Percentiles rank a stretch among this genome's conserved stretches.
Conservation (phyloP, 2,329 filamentous ascomycete genomes). For the Trichoderma sp. region DNA sequence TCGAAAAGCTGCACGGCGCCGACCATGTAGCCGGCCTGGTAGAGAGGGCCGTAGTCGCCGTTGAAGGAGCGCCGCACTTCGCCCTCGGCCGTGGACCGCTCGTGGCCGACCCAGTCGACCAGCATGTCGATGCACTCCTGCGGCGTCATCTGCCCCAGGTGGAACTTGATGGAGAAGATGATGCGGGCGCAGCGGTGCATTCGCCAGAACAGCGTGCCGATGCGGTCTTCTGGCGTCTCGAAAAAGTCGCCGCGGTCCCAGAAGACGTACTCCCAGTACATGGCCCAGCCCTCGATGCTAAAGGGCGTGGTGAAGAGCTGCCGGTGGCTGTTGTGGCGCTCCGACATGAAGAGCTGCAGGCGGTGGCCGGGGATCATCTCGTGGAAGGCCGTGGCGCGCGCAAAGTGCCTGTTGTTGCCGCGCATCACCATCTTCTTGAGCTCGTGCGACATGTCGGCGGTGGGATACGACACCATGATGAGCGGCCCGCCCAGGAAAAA, state of each 20-base stretch:
- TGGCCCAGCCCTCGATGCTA: conserved; percentile 62
- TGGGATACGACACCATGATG: conserved; percentile 60
- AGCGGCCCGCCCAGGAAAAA: conserved; percentile 60
- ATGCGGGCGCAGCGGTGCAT: conserved; percentile 64
- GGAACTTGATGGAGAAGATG: conserved; percentile 59
- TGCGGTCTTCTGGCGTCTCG: conserved; percentile 50
- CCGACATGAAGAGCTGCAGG: conserved; percentile 53
- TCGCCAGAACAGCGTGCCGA: conserved; percentile 63
- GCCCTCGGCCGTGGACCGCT: conserved; percentile 60
- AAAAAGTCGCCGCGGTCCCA: conserved; percentile 57
- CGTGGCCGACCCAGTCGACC: conserved; percentile 59
- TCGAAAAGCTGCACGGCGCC: conserved; percentile 58
- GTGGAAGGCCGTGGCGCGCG: conserved; percentile 61
- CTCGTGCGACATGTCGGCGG: conserved; percentile 52
- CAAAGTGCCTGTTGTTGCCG: conserved; percentile 60
- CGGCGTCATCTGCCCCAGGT: conserved; percentile 56
- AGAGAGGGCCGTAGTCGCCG: conserved; percentile 58
- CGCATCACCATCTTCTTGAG: conserved; percentile 62
- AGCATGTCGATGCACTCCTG: conserved; percentile 59
- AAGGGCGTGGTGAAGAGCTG: conserved; percentile 58
- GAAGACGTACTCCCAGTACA: conserved; percentile 63
- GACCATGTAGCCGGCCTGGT: conserved; percentile 62
- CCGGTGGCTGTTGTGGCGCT: conserved; percentile 52
- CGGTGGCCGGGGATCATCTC: conserved; percentile 63
- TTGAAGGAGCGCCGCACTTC: conserved; percentile 60